Conservation (phyloP, 352 stramenopile species). For the Aphanomyces euteiches region DNA sequence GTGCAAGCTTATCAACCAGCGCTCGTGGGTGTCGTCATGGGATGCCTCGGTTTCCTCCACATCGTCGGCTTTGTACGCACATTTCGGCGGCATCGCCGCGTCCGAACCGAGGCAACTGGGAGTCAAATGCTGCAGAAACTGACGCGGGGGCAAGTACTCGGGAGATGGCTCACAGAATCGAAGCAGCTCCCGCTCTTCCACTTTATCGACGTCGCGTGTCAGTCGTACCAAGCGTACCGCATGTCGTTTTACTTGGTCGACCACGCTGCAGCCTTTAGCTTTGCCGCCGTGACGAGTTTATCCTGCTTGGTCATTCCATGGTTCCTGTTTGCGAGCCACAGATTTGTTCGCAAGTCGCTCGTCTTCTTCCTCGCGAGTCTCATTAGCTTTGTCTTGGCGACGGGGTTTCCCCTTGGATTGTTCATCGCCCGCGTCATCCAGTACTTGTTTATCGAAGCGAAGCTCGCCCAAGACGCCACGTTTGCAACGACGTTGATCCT, state of each 20-base stretch:
- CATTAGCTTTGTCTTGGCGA: constrained; percentile 18
- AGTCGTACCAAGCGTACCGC: constrained; percentile 26
- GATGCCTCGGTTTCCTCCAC: not conserved
- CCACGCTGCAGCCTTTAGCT: not conserved
- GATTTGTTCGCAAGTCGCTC: constrained; percentile 1
- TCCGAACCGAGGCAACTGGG: too few relatives aligned
- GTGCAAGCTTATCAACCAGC: not conserved
- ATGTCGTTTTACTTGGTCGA: constrained; percentile 7
- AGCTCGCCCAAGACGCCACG: not conserved
- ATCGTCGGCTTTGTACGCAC: not conserved
- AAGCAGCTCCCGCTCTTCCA: constrained; percentile 8
- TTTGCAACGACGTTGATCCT: constrained; percentile 15
- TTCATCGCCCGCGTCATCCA: constrained; percentile 7
- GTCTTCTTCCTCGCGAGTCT: not conserved
- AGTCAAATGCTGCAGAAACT: too few relatives aligned
- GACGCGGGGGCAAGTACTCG: too few relatives aligned
- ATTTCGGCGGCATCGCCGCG: not conserved
- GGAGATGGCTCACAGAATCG: not conserved
- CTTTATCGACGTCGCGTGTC: constrained; percentile 5
- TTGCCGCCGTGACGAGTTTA: not conserved
- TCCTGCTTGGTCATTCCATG: constrained; percentile 15
- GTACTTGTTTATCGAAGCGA: not conserved
- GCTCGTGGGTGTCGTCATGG: not conserved
- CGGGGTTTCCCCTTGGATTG: not conserved
- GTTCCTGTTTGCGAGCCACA: constrained; percentile 16